A percentile compares a stretch with the other conserved stretches of the same genome.
phyloP scores from a whole-genome alignment of 164 flowering plant genomes.

The Aristolochia californica region DNA sequence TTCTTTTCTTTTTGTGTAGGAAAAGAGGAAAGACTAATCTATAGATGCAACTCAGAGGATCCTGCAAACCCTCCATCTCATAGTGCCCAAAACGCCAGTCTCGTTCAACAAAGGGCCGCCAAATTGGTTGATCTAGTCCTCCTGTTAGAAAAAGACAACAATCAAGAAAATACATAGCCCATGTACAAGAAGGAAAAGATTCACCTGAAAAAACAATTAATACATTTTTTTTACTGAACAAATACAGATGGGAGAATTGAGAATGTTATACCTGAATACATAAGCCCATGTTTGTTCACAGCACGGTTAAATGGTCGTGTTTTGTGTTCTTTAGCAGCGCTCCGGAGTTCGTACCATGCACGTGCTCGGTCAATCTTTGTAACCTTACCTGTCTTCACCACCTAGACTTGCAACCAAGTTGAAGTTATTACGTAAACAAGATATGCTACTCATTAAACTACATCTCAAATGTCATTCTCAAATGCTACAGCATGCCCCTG shows the following conservation, averaged over 20 bases:
- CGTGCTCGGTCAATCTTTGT: conserved; percentile 48
- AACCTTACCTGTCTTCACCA: conserved; percentile 57
- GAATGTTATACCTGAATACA: conserved; percentile 90
- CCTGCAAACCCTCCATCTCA: conserved; percentile 88
- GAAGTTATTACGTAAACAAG: background rate
- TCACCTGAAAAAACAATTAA: background rate
- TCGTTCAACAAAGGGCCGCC: conserved; percentile 42
- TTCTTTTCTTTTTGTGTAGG: too few relatives aligned
- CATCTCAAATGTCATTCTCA: background rate
- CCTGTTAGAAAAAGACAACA: too few relatives aligned
- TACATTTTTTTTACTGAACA: background rate
- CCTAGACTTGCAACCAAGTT: conserved; percentile 24
- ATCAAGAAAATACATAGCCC: too few relatives aligned
- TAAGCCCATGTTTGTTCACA: conserved; percentile 61
- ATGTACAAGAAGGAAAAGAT: background rate
- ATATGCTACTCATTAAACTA: background rate
- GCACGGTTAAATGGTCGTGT: conserved; percentile 76
- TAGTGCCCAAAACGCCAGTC: conserved; percentile 99
- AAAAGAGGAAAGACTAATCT: conserved; percentile 21
- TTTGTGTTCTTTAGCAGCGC: conserved; percentile 56
- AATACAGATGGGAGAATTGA: background rate
- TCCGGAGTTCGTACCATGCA: conserved; percentile 76
- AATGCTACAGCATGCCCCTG: background rate
- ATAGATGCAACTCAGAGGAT: conserved; percentile 61
- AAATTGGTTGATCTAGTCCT: conserved; percentile 80